Base-by-base conservation (phyloP, 257 asterid genomes). In the Ilex aquifolium region DNA sequence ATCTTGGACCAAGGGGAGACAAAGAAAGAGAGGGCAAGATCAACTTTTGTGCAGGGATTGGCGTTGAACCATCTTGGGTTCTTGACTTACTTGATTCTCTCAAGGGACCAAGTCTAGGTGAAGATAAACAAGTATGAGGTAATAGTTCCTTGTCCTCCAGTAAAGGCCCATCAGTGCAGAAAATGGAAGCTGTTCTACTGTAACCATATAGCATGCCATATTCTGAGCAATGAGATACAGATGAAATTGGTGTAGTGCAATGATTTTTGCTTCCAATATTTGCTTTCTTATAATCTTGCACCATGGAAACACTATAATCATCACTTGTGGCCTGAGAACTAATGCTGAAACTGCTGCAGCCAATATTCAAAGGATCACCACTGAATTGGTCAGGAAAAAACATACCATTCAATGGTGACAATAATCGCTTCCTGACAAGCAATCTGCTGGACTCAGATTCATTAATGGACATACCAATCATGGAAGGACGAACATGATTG, bases 91-190 rank as follows among this genome's bases (percentile, higher is more conserved):
- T 62, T 60, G 69, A 61, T 36, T 65, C 79, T 27, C 40, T 44
- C n/a, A 61, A 74, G 48, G 65, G 58, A 72, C 70, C 71, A 55
- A 59, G 62, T 42, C 64, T 59, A 59, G 77, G 64, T 53, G 83
- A 74, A 66, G 82, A 76, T 39, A 63, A 64, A 69, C 61, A 64
- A 50, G 63, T 70, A 68, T 64, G 70, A 4, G 65, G 64, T 65
- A 48, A 31, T 56, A 68, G 68, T 44, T 79, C 88, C 69, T 74
- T 73, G 44, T 78, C 82, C 67, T 76, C 81, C 61, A 85, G 74
- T 56, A 88, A 61, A 68, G 91, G 96, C 51, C 95, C 94, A 67
- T 88, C 96, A 1, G 91, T 77, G 53, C 80, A 72, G 64, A 78
- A 56, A 0, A 57, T 14, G 39, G 88, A 67, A 59, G 72, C 65